A percentile compares a stretch with the other conserved stretches of the same genome.
Conservation (phyloP, 176 grass and related monocot species). For the Triticum turgidum region DNA sequence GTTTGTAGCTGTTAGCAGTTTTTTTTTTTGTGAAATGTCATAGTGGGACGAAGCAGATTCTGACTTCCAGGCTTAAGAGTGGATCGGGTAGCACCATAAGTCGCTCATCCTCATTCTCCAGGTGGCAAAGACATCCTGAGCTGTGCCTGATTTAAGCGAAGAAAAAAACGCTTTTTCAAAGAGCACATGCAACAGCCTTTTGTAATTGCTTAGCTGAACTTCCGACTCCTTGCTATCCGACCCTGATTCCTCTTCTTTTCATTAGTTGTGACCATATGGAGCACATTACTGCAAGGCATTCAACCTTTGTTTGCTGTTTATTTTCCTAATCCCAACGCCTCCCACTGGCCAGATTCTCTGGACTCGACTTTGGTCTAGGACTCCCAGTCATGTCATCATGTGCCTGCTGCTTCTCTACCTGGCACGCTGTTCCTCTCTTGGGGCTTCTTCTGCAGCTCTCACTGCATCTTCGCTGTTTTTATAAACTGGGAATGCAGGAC, state of each 20-base stretch:
- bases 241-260: background rate
- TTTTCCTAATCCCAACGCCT: background rate
- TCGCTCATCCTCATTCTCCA: background rate
- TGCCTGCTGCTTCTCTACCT: background rate
- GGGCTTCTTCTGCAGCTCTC: background rate
- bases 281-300: background rate
- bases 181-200: background rate
- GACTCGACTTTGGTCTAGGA: background rate
- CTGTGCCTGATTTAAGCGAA: background rate
- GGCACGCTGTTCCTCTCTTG: background rate
- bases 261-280: background rate
- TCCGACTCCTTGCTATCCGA: background rate
- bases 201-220: background rate
- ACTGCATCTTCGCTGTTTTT: background rate
- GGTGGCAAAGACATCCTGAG: background rate
- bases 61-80: background rate
- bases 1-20: background rate
- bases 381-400: background rate
- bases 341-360: background rate
- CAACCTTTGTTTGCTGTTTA: background rate
- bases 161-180: background rate
- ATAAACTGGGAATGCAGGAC: background rate
- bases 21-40: background rate
- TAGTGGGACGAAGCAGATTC: background rate
- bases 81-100: background rate